Conservation (phyloP, 371 early-diverging fungal genomes). For the Cokeromyces recurvatus region DNA sequence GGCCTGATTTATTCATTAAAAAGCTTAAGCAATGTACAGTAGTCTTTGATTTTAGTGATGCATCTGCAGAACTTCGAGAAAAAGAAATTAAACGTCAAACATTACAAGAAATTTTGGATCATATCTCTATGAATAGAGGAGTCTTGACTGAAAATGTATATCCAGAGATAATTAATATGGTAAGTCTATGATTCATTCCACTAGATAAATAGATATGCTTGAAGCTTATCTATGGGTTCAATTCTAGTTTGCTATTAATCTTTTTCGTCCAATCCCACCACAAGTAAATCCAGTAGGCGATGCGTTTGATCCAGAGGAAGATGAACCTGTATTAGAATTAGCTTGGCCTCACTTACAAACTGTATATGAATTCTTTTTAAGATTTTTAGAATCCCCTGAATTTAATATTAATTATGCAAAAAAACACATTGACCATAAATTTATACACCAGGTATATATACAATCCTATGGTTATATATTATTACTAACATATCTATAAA, state of each 20-base stretch:
- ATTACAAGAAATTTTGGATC: slow-evolving; percentile 85
- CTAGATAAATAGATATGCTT: no score
- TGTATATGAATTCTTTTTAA: slow-evolving; percentile 92
- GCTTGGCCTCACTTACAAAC: slow-evolving; percentile 96
- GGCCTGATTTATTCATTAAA: slow-evolving; percentile 76
- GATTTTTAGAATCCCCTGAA: slow-evolving; percentile 91
- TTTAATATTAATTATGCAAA: slow-evolving; percentile 93
- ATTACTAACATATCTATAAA: neutral
- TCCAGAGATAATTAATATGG: slow-evolving; percentile 88
- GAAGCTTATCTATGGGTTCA: no score
- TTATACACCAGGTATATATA: slow-evolving; percentile 82
- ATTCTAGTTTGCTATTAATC: slow-evolving; percentile 81
- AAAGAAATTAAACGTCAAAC: slow-evolving; percentile 93
- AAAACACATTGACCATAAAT: slow-evolving; percentile 89
- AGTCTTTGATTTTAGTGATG: slow-evolving; percentile 90
- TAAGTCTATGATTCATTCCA: slow-evolving; percentile 24
- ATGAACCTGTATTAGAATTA: slow-evolving; percentile 89
- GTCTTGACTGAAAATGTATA: slow-evolving; percentile 84
- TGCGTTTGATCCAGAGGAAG: slow-evolving; percentile 96
- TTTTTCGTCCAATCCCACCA: slow-evolving; percentile 92
- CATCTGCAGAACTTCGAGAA: slow-evolving; percentile 77
- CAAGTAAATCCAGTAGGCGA: slow-evolving; percentile 93
- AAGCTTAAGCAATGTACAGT: slow-evolving; percentile 88
- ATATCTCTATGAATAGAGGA: slow-evolving; percentile 78
- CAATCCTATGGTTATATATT: neutral